Base-by-base conservation (phyloP, 352 stramenopile species). In the Phytopythium helicoides region DNA sequence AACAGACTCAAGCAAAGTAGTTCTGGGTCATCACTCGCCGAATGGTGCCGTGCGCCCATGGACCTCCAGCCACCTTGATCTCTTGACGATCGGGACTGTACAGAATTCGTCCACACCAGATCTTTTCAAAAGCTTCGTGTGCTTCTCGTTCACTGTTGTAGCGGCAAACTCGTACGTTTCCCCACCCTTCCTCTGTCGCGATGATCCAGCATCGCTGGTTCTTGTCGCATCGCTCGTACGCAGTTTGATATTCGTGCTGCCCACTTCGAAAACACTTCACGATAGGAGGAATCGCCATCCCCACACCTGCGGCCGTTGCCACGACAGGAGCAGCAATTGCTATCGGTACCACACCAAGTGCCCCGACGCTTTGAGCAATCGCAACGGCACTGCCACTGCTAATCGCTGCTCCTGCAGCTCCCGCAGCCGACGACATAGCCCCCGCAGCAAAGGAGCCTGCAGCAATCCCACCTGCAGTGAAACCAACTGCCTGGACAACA, bases 401-500 rank as follows among this genome's bases (percentile, higher is more conserved):
- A 3, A 78, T 54, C 19, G 50, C 61, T 14, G 70, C 72, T 15
- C 74, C 72, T 21, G 33, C 41, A 9, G 64, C 62, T n/a, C 41
- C 54, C 5, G 75, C 75, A 42, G 69, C 54, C 12, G 52, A 47
- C 34, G 72, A 78, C 72, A 84, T 86, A 62, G 79, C 78, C 28
- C 42, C 35, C n/a, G 60, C 72, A 18, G 72, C 75, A 5, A 52
- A 53, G 0, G 60, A 78, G 2, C 45, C 66, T 2, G 57, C 59
- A 44, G 62, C 60, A 41, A 81, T 81, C 11, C 67, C 71, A 31
- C 31, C 47, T 21, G 71, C 36, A 2, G 50, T 60, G 50, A 81
- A 83, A 9, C 71, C 76, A 14, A 73, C 33, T 6, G 54, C 51
- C 21, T 52, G 15, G 10, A 55, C 25, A 31, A 68, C 35, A 10